A percentile compares a stretch with the other conserved stretches of the same genome.
phyloP scores from a whole-genome alignment of 306 rosid genomes.

The Rosa persica region DNA sequence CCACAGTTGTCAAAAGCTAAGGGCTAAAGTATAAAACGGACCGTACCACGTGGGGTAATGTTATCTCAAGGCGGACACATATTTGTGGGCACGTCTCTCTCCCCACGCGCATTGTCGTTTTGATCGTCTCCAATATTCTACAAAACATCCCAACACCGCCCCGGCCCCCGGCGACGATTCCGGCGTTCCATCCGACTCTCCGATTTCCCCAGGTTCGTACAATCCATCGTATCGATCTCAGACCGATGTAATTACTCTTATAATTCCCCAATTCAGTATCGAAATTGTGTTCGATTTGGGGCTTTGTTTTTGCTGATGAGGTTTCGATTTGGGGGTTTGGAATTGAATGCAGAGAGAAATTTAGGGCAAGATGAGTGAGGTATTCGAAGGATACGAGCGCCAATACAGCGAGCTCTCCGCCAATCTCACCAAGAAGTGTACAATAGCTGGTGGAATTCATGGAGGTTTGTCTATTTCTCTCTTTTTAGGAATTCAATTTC shows the following conservation, averaged over 20 bases:
- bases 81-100: background rate
- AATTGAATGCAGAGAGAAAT: constrained; percentile 10
- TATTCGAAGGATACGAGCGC: constrained; percentile 86
- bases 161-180: constrained; percentile 28
- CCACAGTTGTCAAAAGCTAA: constrained; percentile 3
- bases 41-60: background rate
- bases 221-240: background rate
- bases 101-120: constrained; percentile 36
- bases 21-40: background rate
- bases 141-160: constrained; percentile 7
- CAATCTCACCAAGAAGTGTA: constrained; percentile 67
- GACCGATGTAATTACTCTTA: constrained; percentile 8
- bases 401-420: constrained; percentile 84
- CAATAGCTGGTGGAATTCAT: constrained; percentile 58
- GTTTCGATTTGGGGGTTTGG: background rate
- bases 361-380: constrained; percentile 62
- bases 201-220: constrained; percentile 31
- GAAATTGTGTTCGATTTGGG: constrained; percentile 10
- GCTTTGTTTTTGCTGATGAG: constrained; percentile 5
- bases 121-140: background rate
- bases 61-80: background rate
- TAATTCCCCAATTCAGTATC: constrained; percentile 7
- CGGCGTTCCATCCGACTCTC: constrained; percentile 29
- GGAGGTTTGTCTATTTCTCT: constrained; percentile 49
- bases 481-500: background rate